Percentiles rank a stretch among this genome's conserved stretches.
phyloP scores from a whole-genome alignment of 495 filamentous ascomycete genomes.

The Talaromyces wortmannii region DNA sequence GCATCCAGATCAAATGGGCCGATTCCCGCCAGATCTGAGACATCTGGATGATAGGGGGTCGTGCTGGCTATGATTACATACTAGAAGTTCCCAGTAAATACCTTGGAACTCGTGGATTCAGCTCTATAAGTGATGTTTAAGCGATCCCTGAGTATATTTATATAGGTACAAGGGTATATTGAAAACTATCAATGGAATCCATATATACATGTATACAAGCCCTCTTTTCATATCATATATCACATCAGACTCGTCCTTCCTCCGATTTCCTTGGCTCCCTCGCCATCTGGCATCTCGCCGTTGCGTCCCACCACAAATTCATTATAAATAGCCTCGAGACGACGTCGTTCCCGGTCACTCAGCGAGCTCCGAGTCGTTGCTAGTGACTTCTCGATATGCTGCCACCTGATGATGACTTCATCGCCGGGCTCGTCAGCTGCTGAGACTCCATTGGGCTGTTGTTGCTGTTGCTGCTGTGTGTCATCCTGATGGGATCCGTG shows the following conservation, averaged over 20 bases:
- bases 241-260: slow-evolving; percentile 92
- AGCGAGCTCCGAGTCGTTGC: slow-evolving; percentile 79
- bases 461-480: slow-evolving; percentile 13
- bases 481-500: slow-evolving; percentile 27
- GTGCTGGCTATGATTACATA: no score
- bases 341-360: slow-evolving; percentile 60
- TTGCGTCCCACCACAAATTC: slow-evolving; percentile 90
- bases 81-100: no score
- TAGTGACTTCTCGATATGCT: slow-evolving; percentile 73
- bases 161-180: background rate
- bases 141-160: no score
- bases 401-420: slow-evolving; percentile 82
- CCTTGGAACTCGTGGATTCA: no score
- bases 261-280: slow-evolving; percentile 84
- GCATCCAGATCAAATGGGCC: no score
- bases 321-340: slow-evolving; percentile 73
- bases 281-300: slow-evolving; percentile 89
- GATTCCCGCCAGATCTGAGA: no score
- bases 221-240: slow-evolving; percentile 3
- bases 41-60: no score
- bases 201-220: slow-evolving; percentile 4
- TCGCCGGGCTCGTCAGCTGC: slow-evolving; percentile 33
- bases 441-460: slow-evolving; percentile 20
- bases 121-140: no score
- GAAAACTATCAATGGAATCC: background rate